Percentiles rank a stretch among this genome's conserved stretches.
Conservation (phyloP, 1,284 basidiomycete genomes). For the Hemileia vastatrix region DNA sequence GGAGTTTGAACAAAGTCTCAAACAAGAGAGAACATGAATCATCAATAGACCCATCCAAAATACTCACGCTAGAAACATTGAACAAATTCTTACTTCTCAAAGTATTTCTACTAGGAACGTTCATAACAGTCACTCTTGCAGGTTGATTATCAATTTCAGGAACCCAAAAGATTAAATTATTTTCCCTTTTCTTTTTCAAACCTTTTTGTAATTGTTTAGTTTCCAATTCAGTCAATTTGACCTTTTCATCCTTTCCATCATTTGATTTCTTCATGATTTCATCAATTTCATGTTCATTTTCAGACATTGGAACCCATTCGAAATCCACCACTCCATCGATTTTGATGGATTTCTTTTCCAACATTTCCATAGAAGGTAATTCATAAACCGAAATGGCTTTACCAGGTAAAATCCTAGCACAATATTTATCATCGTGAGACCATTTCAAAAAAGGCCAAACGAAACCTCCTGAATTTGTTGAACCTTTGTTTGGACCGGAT, state of each 20-base stretch:
- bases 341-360: slow-evolving; percentile 44
- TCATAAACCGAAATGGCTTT: slow-evolving; percentile 42
- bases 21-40: no score
- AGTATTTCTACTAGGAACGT: slow-evolving; percentile 37
- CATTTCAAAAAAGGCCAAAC: slow-evolving; percentile 44
- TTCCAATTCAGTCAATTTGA: neutral
- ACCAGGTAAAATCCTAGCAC: slow-evolving; percentile 38
- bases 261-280: slow-evolving; percentile 25
- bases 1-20: neutral
- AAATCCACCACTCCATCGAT: slow-evolving; percentile 45
- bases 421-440: slow-evolving; percentile 44
- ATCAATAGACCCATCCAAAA: neutral
- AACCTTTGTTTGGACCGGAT: slow-evolving; percentile 27
- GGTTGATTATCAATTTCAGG: slow-evolving; percentile 44
- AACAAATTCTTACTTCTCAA: slow-evolving; percentile 43
- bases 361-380: slow-evolving; percentile 40
- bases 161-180: slow-evolving; percentile 43
- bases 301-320: slow-evolving; percentile 43
- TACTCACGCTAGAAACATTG: slow-evolving; percentile 34
- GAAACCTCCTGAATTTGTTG: no score
- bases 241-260: neutral
- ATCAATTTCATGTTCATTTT: slow-evolving; percentile 37
- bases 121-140: slow-evolving; percentile 43
- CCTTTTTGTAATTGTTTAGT: slow-evolving; percentile 26
- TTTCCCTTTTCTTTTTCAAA: slow-evolving; percentile 41